Base-by-base conservation (phyloP, 257 asterid species). In the Ilex aquifolium region DNA sequence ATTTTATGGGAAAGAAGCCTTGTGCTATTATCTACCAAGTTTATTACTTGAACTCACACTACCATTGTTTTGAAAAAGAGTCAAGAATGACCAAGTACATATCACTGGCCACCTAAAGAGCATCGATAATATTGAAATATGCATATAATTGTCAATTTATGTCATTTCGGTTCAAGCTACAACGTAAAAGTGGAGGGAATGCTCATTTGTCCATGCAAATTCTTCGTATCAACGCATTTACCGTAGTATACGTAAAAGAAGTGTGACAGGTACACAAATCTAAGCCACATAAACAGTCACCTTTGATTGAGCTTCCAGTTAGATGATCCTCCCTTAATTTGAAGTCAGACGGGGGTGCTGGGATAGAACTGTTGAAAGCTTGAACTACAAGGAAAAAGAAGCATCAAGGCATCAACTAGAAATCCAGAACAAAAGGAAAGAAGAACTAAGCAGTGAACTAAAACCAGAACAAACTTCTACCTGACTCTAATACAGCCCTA, bases 231-330 rank as follows among this genome's bases (percentile, higher is more conserved):
- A 36, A 36, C 1, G 8, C 8, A 8, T 36, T 36, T 36, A 36
- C 42, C 42, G 8, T 4, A 4, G 5, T 36, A 36, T 4, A 4
- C 8, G 42, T 36, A 36, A 36, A 36, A 36, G 42, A 36, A 36
- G 42, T 0, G 8, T 36, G 2, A 36, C 42, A 36, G 42, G 42
- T 36, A 36, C 42, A 46, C 6, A 46, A 14, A 46, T 46, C 52
- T 46, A 11, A 46, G 13, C 10, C 8, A 36, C 52, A 13, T 63
- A 5, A 10, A 65, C 49, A 44, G 31, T 77, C 72, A 90, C 95
- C 97, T 90, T 87, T 90, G 8, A 80, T 77, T 46, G 92, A 90
- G 85, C 91, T 88, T 72, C 91, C 95, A 17, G 96, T 74, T 65
- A 53, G 57, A 17, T 53, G 57, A 53, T 53, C 57, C 27, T 53